These are phyloP conservation scores for Pythium aquatile DNA, from an alignment of 352 stramenopile genomes.

Conservation along the genomic window DNA sequence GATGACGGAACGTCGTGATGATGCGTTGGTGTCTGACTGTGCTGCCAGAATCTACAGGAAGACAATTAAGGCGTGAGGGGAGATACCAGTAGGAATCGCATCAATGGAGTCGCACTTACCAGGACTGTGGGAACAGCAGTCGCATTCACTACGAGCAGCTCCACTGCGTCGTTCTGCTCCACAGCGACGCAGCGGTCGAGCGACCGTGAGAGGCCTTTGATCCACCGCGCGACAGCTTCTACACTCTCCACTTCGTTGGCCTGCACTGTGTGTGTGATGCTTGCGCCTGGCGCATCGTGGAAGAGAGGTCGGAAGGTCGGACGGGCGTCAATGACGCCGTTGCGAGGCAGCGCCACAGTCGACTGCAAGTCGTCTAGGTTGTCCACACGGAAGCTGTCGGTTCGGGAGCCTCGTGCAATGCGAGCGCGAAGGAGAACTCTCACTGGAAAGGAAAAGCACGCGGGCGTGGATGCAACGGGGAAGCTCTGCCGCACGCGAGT, in stretches of 20 bases:
- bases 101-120: conserved; percentile 1
- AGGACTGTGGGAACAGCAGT: conserved; percentile 1
- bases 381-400: background rate
- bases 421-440: conserved; percentile 31
- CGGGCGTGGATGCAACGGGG: conserved; percentile 27
- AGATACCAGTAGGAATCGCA: too few species aligned
- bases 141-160: conserved; percentile 4
- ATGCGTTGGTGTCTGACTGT: background rate
- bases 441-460: conserved; percentile 42
- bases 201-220: conserved; percentile 12
- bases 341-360: conserved; percentile 31
- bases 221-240: conserved; percentile 11
- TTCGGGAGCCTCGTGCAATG: conserved; percentile 18
- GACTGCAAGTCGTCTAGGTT: background rate
- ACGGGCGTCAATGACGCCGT: conserved; percentile 40
- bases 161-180: conserved; percentile 1
- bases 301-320: conserved; percentile 47
- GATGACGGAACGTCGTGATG: conserved; percentile 13
- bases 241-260: background rate
- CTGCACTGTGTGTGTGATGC: background rate
- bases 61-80: too few species aligned
- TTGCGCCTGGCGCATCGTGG: conserved; percentile 3
- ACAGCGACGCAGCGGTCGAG: conserved; percentile 11
- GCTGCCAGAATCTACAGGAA: background rate
- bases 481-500: conserved; percentile 49